Conservation (phyloP, 1,139 yeast genomes). For the Suhomyces anneliseae region DNA sequence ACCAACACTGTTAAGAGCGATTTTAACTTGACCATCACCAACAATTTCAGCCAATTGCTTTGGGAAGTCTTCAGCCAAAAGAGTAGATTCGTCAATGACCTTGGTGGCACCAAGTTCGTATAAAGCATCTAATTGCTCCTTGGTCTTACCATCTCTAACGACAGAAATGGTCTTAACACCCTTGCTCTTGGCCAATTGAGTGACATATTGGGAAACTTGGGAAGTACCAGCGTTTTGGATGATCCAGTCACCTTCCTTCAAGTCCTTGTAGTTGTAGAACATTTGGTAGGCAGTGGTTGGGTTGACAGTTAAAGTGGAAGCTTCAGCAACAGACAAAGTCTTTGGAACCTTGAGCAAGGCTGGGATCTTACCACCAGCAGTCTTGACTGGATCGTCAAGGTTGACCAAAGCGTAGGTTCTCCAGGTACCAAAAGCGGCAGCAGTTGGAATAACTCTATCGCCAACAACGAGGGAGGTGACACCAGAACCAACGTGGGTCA, state of each 20-base stretch:
- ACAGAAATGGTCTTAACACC: slow-evolving; percentile 31
- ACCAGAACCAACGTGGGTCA: slow-evolving; percentile 25
- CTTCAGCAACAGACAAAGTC: slow-evolving; percentile 25
- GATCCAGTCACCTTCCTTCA: slow-evolving; percentile 35
- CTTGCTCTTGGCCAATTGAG: slow-evolving; percentile 27
- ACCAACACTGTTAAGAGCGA: slow-evolving; percentile 37
- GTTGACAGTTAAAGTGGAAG: slow-evolving; percentile 36
- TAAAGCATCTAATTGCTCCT: slow-evolving; percentile 24
- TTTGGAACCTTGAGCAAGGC: slow-evolving; percentile 25
- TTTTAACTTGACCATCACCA: slow-evolving; percentile 22
- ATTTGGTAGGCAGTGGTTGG: slow-evolving; percentile 38
- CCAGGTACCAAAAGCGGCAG: slow-evolving; percentile 40
- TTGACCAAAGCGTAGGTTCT: slow-evolving; percentile 27
- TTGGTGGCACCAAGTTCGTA: slow-evolving; percentile 32
- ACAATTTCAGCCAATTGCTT: slow-evolving; percentile 14
- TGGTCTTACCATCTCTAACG: slow-evolving; percentile 33
- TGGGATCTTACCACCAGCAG: slow-evolving; percentile 6
- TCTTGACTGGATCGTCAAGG: slow-evolving; percentile 15
- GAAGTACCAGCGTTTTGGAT: slow-evolving; percentile 39
- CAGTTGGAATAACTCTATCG: slow-evolving; percentile 33
- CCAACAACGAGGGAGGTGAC: slow-evolving; percentile 24
- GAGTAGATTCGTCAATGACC: slow-evolving; percentile 28
- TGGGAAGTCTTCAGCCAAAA: slow-evolving; percentile 13
- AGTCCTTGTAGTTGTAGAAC: slow-evolving; percentile 29
- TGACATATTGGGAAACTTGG: slow-evolving; percentile 31